Base-by-base conservation (phyloP, 768 basidiomycete species). In the Mycena haematopus region DNA sequence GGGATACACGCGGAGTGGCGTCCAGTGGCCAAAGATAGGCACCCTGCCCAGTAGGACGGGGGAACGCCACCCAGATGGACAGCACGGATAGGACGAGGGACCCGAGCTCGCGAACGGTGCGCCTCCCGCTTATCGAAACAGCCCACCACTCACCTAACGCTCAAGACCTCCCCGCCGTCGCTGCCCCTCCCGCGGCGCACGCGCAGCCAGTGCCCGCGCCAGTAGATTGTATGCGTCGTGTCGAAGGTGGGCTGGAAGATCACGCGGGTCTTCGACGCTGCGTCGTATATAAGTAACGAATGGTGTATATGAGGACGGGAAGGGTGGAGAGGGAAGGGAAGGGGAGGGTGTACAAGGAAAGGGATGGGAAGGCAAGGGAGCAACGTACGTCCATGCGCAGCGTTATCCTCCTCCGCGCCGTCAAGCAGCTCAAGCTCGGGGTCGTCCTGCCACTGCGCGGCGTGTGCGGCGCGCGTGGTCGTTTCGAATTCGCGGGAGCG, bases 401-500 rank as follows among this genome's bases (percentile, higher is more conserved):
- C 63, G 13, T 57, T 69, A 8, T 64, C 52, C 40, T 60, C 44
- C 6, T 46, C 58, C 50, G 47, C 62, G 15, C 9, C 38, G 8
- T 8, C 9, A 14, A n/a, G 4, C 6, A 2, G 3, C 27, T 29
- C 50, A 42, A 66, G 56, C 22, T 59, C 72, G 61, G 56, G 76
- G 70, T 75, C 74, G 74, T 70, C 74, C 31, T 81, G 82, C 36
- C 80, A 78, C 85, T 3, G 88, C 83, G 3, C 86, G 0, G 88
- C 84, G 3, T 85, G 86, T 13, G 86, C 80, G 0, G 88, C 83
- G 38, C 92, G 85, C 14, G 92, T 93, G 19, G 92, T 94, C 0
- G 92, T 93, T 77, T 94, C 92, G 63, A 94, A 93, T 75, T 94
- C 92, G 59, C 92, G 86, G 9, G 92, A 92, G 40, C 91, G 88